Evolutionary conservation across 768 basidiomycete species (phyloP), one percentile per base, ranked within the genome.

Genomic region (Boletus sp.): DNA sequence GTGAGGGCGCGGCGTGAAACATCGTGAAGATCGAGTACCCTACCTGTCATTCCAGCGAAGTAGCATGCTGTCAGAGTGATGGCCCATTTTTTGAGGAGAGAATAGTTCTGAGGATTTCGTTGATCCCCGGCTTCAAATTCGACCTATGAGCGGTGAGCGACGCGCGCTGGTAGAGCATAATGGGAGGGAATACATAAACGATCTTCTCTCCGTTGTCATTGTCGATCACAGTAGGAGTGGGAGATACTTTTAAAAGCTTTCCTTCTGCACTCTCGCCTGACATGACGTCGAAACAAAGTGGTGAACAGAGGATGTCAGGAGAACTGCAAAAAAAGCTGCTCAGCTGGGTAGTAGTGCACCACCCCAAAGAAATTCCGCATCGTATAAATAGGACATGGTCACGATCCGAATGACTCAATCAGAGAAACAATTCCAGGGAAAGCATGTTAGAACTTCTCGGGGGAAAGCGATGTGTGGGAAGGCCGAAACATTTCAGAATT

Each of bases 21-120:
- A 2, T 44, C 19, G 3, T 0, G 10, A 48, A 19, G 8, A 19
- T 0, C 0, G 13, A 7, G 5, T 1, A 19, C 32, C 14, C 39
- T 54, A 64, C 72, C 57, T 40, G 62, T 53, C 8, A 70, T 50
- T 29, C 45, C 62, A 4, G 63, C 57, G 47, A 70, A 66, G 39
- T 48, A 58, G 50, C 70, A 73, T 9, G 57, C 58, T 7, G 52
- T 62, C n/a, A 71, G 23, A n/a, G 73, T 73, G n/a, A 74, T 67
- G 8, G 57, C 44, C 73, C 78, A 80, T 68, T 80, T 81, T 56
- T 64, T 71, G n/a, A 63, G 47, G 6, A 51, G 60, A 41, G 70
- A 54, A 52, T 71, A 78, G 39, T 71, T 74, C 14, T 63, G 51
- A 23, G 78, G 78, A 57, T 79, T 72, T 35, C 75, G 65, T 17